A percentile compares a stretch with the other conserved stretches of the same genome.
Evolutionary conservation across 305 asterid species (phyloP).

Genomic region (Solanum aculeatissimum): DNA sequence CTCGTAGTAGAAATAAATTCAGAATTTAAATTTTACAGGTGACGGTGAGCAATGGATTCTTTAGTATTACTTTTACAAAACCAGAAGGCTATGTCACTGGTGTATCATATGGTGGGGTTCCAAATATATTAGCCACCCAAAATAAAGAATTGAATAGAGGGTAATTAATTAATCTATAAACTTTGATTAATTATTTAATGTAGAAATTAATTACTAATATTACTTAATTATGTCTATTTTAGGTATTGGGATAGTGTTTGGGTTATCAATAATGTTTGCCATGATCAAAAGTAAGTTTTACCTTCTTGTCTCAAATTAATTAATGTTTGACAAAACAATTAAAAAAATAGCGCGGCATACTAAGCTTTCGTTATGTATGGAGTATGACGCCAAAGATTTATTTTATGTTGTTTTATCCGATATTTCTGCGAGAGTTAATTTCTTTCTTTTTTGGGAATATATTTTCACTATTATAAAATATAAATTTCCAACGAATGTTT

Average conservation of each 20-base stretch:
- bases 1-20: rapidly evolving
- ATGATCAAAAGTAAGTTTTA: slow-evolving; percentile 15
- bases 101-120: slow-evolving; percentile 31
- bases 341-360: not conserved
- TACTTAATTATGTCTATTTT: not conserved
- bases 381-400: not conserved
- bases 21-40: slow-evolving; percentile 10
- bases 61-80: slow-evolving; percentile 21
- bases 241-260: slow-evolving; percentile 28
- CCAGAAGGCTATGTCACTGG: slow-evolving; percentile 28
- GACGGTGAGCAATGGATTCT: slow-evolving; percentile 31
- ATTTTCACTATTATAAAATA: not conserved
- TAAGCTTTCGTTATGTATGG: not conserved
- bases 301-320: not conserved
- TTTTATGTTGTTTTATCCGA: not conserved
- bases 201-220: not conserved
- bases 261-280: slow-evolving; percentile 7
- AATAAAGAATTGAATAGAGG: slow-evolving; percentile 23
- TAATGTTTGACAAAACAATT: not conserved
- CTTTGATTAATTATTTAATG: not conserved
- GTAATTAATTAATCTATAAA: not conserved
- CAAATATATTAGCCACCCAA: slow-evolving; percentile 23
- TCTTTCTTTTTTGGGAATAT: not conserved
- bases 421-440: not conserved
- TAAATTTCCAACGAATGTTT: not conserved